These are phyloP conservation scores for Trichoderma cornu-damae DNA, from an alignment of 2,329 filamentous ascomycete species.

Conservation along the genomic window DNA sequence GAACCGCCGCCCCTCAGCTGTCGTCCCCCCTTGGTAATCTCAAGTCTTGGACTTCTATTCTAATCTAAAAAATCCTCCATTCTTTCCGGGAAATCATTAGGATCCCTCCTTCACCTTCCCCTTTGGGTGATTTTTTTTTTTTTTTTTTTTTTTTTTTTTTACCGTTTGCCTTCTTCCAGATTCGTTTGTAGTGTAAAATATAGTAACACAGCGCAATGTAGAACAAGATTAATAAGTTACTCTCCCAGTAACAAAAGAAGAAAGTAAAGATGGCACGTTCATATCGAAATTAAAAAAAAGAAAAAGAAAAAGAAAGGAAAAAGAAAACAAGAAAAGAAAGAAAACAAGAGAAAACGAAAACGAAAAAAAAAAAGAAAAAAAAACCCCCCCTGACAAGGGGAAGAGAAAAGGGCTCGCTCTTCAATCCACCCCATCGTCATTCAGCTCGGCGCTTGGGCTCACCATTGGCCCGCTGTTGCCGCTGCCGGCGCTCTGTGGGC, in stretches of 20 bases:
- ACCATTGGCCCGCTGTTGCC: constrained; percentile 20
- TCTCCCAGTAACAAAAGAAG: neutral
- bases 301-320: too few relatives aligned
- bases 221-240: constrained; percentile 1
- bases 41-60: neutral
- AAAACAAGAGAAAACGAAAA: neutral
- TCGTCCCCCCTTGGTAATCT: neutral
- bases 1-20: neutral
- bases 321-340: neutral
- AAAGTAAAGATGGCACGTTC: neutral
- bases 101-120: neutral
- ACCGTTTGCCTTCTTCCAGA: neutral
- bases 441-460: constrained; percentile 21
- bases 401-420: too few relatives aligned
- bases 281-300: neutral
- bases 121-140: neutral
- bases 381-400: too few relatives aligned
- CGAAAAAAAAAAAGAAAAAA: neutral
- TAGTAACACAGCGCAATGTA: constrained; percentile 4
- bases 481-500: constrained; percentile 23
- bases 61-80: neutral
- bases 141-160: neutral
- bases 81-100: neutral
- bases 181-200: neutral
- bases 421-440: constrained; percentile 35